Evolutionary conservation across 176 grass and related monocot species (phyloP).

Genomic region (Musa acuminata): DNA sequence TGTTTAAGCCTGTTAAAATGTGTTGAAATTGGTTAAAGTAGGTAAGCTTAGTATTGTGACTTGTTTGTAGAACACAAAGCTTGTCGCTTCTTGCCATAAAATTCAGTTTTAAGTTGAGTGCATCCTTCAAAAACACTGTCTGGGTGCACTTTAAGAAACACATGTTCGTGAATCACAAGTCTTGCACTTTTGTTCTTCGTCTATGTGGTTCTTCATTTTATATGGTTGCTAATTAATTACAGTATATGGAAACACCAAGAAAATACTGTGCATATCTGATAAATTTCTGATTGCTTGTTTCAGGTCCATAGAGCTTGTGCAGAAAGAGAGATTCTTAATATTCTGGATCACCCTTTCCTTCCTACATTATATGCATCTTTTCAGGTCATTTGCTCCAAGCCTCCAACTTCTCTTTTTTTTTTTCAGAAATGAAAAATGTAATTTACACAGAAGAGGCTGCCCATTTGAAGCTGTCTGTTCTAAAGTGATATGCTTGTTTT

Average conservation of each 20-base stretch:
- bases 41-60: too few species aligned
- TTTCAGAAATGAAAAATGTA: neutral
- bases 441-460: neutral
- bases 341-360: slow-evolving; percentile 91
- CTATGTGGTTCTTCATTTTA: neutral
- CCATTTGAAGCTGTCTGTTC: neutral
- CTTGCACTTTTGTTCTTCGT: neutral
- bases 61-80: too few species aligned
- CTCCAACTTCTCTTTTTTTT: neutral
- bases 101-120: too few species aligned
- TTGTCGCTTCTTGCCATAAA: too few species aligned
- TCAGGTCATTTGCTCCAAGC: slow-evolving; percentile 40
- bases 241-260: neutral
- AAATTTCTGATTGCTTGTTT: neutral
- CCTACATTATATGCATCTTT: slow-evolving; percentile 94
- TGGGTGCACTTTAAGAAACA: neutral
- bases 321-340: slow-evolving; percentile 84
- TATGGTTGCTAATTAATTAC: neutral
- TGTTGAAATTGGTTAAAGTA: too few species aligned
- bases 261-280: neutral
- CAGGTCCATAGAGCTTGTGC: slow-evolving; percentile 88
- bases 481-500: neutral
- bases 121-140: too few species aligned
- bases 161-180: neutral
- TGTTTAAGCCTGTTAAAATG: too few species aligned